Percentiles rank a stretch among this genome's conserved stretches.
These are phyloP conservation scores for Geotrichum candidum DNA, from an alignment of 1,139 yeast species.

Conservation along the genomic window DNA sequence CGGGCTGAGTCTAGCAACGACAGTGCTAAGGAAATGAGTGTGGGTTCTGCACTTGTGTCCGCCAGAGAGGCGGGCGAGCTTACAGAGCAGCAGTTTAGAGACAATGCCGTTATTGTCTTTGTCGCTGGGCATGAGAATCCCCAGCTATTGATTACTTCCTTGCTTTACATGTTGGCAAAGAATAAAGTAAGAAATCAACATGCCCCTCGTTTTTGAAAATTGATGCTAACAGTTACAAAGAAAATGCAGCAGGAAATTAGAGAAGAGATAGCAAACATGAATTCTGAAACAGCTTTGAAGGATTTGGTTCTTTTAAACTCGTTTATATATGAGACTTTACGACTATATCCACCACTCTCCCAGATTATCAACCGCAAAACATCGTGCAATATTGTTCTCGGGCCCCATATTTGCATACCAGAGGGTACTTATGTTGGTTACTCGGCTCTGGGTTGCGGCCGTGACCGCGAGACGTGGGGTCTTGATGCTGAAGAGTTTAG, in stretches of 20 bases:
- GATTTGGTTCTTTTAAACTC: slow-evolving; percentile 33
- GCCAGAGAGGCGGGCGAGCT: slow-evolving; percentile 40
- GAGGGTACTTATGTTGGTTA: slow-evolving; percentile 53
- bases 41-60: slow-evolving; percentile 36
- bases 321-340: slow-evolving; percentile 47
- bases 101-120: slow-evolving; percentile 52
- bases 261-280: slow-evolving; percentile 9
- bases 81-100: slow-evolving; percentile 45
- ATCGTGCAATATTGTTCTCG: slow-evolving; percentile 37
- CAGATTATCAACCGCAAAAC: slow-evolving; percentile 52
- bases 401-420: slow-evolving; percentile 44
- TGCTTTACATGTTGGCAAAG: slow-evolving; percentile 46
- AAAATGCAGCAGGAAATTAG: slow-evolving; percentile 6
- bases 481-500: slow-evolving; percentile 42
- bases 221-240: slow-evolving; percentile 14
- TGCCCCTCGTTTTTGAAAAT: background rate
- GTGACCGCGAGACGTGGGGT: slow-evolving; percentile 49
- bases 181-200: slow-evolving; percentile 21
- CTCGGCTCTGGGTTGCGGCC: slow-evolving; percentile 51
- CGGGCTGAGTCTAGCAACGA: slow-evolving; percentile 26
- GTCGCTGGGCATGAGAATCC: slow-evolving; percentile 64
- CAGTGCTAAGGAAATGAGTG: slow-evolving; percentile 20
- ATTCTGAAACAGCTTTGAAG: slow-evolving; percentile 19
- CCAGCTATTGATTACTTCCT: slow-evolving; percentile 46
- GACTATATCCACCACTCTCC: slow-evolving; percentile 55